phyloP scores from a whole-genome alignment of 2,329 filamentous ascomycete species.

The Cytospora leucostoma region DNA sequence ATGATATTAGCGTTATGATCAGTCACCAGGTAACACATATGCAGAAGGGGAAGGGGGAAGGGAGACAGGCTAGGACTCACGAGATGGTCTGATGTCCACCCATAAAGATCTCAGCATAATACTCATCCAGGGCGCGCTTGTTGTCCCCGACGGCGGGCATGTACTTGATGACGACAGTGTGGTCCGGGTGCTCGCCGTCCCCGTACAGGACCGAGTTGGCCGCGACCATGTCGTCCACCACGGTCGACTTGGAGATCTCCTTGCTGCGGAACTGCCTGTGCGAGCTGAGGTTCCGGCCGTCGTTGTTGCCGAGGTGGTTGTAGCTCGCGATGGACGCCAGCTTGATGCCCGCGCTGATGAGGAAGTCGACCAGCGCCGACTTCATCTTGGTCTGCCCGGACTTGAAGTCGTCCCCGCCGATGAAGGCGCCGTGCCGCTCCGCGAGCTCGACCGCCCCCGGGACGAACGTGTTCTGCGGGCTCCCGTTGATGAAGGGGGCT shows the following conservation, averaged over 20 bases:
- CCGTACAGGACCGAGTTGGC: slow-evolving; percentile 91
- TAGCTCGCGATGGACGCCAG: slow-evolving; percentile 98
- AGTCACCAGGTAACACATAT: slow-evolving; percentile 18
- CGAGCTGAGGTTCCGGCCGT: slow-evolving; percentile 97
- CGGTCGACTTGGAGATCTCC: slow-evolving; percentile 99
- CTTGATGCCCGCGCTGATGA: slow-evolving; percentile 98
- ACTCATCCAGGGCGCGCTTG: slow-evolving; percentile 98
- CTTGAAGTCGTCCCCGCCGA: slow-evolving; percentile 99
- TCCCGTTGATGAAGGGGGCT: slow-evolving; percentile 97
- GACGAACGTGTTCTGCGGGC: slow-evolving; percentile 98
- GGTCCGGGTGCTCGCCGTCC: slow-evolving; percentile 91
- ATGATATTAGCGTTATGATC: slow-evolving; percentile 16
- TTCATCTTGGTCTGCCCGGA: slow-evolving; percentile 99
- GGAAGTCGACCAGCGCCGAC: slow-evolving; percentile 95
- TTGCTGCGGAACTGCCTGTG: slow-evolving; percentile 99
- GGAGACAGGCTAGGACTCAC: slow-evolving; percentile 44
- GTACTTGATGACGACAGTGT: slow-evolving; percentile 99
- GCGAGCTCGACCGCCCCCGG: slow-evolving; percentile 89
- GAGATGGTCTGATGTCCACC: slow-evolving; percentile 97
- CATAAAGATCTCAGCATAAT: slow-evolving; percentile 99
- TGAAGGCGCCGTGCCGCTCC: slow-evolving; percentile 82
- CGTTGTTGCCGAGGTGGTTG: slow-evolving; percentile 99
- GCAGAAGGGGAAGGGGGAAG: not conserved
- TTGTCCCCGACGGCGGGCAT: slow-evolving; percentile 99
- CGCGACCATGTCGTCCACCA: slow-evolving; percentile 99